phyloP scores from a whole-genome alignment of 345 rosid genomes.

The Eucalyptus curtisii region DNA sequence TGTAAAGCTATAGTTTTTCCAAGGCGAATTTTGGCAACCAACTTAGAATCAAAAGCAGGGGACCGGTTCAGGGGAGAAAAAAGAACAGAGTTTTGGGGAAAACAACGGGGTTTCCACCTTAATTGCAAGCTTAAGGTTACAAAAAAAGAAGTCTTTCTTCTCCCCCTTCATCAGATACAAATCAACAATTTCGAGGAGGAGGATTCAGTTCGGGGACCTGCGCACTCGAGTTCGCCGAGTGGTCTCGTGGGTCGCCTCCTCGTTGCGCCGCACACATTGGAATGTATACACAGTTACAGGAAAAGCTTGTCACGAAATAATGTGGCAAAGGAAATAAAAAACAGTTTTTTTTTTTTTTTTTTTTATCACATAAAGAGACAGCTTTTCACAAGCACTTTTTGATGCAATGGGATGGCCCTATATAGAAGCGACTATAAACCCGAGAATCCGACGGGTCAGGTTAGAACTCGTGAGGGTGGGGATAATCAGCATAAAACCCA shows the following conservation, averaged over 20 bases:
- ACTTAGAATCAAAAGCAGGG: neutral
- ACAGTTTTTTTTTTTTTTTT: no score
- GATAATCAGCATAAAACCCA: neutral
- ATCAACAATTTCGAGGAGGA: neutral
- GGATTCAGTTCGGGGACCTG: neutral
- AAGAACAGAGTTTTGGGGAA: neutral
- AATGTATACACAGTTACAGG: neutral
- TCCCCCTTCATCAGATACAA: neutral
- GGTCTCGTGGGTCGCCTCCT: neutral
- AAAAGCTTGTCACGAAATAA: neutral
- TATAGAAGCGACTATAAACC: neutral
- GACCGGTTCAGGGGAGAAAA: neutral
- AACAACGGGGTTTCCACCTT: neutral
- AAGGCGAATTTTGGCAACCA: neutral
- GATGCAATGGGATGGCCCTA: neutral
- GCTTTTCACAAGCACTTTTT: neutral
- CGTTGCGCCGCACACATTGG: neutral
- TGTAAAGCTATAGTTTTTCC: neutral
- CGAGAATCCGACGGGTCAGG: neutral
- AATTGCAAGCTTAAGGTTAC: neutral
- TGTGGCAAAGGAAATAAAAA: neutral
- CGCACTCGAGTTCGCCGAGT: neutral
- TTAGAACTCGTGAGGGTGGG: neutral
- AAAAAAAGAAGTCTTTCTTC: neutral
- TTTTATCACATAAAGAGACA: no score